Evolutionary conservation across 108 stramenopile species (phyloP), one percentile per base, ranked within the genome.

Genomic region (Fragilaria radians): DNA sequence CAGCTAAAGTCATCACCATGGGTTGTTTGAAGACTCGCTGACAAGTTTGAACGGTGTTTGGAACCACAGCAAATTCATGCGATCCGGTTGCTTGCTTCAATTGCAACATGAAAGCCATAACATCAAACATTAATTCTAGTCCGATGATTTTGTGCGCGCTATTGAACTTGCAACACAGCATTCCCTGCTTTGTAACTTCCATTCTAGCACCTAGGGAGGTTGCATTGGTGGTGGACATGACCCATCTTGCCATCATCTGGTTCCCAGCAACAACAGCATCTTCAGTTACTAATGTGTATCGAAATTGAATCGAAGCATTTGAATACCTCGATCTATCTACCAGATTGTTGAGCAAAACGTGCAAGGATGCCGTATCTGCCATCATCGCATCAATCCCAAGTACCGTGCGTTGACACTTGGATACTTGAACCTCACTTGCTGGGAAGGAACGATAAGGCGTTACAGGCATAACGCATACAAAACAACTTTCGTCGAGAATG

Each of bases 51-150:
- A 89, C 88, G 1, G 88, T 93, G 59, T 89, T 93, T 7, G 91
- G 91, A 46, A 93, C 73, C 19, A 89, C 86, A 18, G 85, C 78
- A 63, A 93, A 93, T 45, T 81, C 77, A 17, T 89, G 79, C 27
- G 79, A 77, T 25, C 91, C 91, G 59, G 85, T 79, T 27, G 87
- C 81, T 72, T 90, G 88, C 77, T 96, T 96, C n/a, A 96, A 76
- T 63, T 96, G 95, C 52, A 96, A 79, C 94, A 98, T 98, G 68
- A 95, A 93, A 29, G 94, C 86, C 97, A 96, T 98, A 9, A 96
- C 97, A 70, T 98, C 97, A 62, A 96, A 98, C 76, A 96, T 89
- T 27, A 98, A 71, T 56, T 95, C 92, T 46, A 95, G 62, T 0
- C 86, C 73, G 23, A 76, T 77, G 34, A 98, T 91, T 55, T 91